Conservation (phyloP, 2,329 filamentous ascomycete species). For the Mycocentrospora acerina region DNA sequence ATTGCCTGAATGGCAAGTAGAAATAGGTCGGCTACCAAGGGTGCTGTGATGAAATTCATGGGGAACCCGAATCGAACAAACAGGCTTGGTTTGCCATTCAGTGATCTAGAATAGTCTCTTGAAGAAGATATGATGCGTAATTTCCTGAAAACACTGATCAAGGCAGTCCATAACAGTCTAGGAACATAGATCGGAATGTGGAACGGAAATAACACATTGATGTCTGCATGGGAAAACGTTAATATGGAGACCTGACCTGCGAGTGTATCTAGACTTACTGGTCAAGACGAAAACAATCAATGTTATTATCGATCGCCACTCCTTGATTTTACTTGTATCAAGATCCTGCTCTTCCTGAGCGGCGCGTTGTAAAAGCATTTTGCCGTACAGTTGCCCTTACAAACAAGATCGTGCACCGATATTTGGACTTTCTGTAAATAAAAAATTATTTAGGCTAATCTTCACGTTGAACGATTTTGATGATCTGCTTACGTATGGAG, state of each 20-base stretch:
- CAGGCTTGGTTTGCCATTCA: conserved; percentile 32
- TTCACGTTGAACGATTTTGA: too few species aligned
- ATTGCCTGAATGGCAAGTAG: conserved; percentile 70
- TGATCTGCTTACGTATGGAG: too few species aligned
- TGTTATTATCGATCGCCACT: conserved; percentile 71
- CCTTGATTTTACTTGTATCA: conserved; percentile 58
- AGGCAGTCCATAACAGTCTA: conserved; percentile 47
- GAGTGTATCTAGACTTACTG: conserved; percentile 55
- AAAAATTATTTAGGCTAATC: too few species aligned
- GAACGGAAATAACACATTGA: conserved; percentile 70
- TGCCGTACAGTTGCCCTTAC: too few species aligned
- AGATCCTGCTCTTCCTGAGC: conserved; percentile 21
- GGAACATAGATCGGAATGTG: conserved; percentile 65
- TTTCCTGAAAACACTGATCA: conserved; percentile 48
- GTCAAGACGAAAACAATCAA: conserved; percentile 69
- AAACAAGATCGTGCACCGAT: too few species aligned
- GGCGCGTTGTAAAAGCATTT: conserved; percentile 1
- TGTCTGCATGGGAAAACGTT: conserved; percentile 50
- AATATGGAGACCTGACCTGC: neutral
- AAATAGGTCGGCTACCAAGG: conserved; percentile 70
- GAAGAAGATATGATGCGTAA: conserved; percentile 57
- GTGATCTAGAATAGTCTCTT: conserved; percentile 14
- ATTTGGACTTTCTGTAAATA: too few species aligned
- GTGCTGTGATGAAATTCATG: conserved; percentile 71
- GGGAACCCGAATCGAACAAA: conserved; percentile 61